Base-by-base conservation (phyloP, 2,329 filamentous ascomycete genomes). In the Talaromyces verruculosus region DNA sequence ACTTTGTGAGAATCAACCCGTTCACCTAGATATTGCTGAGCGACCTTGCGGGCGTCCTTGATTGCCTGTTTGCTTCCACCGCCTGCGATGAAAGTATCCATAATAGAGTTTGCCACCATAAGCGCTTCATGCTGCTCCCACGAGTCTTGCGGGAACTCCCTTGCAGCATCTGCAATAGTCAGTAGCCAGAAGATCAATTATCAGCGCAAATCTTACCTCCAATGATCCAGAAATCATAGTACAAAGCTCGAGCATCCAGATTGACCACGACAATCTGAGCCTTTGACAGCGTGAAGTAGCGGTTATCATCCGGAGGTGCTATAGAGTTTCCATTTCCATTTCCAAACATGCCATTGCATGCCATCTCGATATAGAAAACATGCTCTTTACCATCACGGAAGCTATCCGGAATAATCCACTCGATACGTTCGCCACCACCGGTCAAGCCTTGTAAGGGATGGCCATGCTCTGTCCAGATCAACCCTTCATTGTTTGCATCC, bases 341-440 rank as follows among this genome's bases (percentile, higher is more conserved):
- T 71, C 95, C 95, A 80, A 98, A 98, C 93, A 98, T 98, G 78
- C 90, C 89, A 77, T 99, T 99, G 81, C 95, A 98, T 22, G 95
- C 95, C 91, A 98, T 97, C 81, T 99, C 95, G 69, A 99, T 89
- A 78, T 97, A 99, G 72, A 99, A 91, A 19, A 85, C 88, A 77
- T 98, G 93, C 73, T 93, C 87, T 76, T 94, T 88, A 63, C 92
- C 93, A 76, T 97, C 91, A 68, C 91, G 87, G 80, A 91, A 97
- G 17, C 83, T 83, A 61, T 91, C 83, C 8, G 95, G 94, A 53
- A 99, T 84, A 67, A 97, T 88, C 93, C 94, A 99, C 79, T 98
- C 93, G 17, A 89, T 85, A 63, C 95, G 87, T 74, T 99, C 95
- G 47, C 91, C 92, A 64, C 90, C 90, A 19, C 95, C 95, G 0